These are phyloP conservation scores for Globisporangium ultimum DNA, from an alignment of 352 stramenopile genomes.

Conservation along the genomic window DNA sequence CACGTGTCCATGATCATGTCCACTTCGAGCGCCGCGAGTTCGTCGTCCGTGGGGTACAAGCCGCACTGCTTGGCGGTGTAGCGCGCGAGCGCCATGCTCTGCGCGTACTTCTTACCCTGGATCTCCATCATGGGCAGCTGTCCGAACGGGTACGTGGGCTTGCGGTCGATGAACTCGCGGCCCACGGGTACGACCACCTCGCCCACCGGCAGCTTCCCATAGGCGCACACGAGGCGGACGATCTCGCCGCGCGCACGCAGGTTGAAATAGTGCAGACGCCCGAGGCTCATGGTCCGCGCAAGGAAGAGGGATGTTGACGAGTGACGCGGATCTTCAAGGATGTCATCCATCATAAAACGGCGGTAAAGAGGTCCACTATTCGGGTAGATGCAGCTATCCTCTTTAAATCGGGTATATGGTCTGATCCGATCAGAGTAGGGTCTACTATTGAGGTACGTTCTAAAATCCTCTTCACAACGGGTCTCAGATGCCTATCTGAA, in stretches of 20 bases:
- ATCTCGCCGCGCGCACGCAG: slow-evolving; percentile 40
- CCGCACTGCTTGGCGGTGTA: slow-evolving; percentile 37
- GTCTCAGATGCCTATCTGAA: too few species aligned
- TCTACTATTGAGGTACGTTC: too few species aligned
- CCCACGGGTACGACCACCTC: slow-evolving; percentile 29
- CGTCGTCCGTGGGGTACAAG: slow-evolving; percentile 27
- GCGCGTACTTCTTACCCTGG: slow-evolving; percentile 26
- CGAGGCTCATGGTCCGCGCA: neutral
- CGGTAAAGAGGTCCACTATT: too few species aligned
- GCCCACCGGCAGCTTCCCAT: slow-evolving; percentile 34
- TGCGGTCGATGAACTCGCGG: slow-evolving; percentile 22
- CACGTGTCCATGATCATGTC: slow-evolving; percentile 33
- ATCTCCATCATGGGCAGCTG: slow-evolving; percentile 47
- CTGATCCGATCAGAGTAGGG: too few species aligned
- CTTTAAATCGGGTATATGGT: too few species aligned
- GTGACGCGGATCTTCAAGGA: too few species aligned
- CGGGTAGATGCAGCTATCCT: too few species aligned
- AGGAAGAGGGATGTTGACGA: too few species aligned
- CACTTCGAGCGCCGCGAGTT: slow-evolving; percentile 26
- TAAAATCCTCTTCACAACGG: too few species aligned
- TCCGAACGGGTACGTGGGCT: slow-evolving; percentile 35
- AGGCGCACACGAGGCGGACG: slow-evolving; percentile 34
- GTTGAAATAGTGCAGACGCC: slow-evolving; percentile 39
- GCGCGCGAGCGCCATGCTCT: slow-evolving; percentile 36
- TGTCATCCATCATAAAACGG: too few species aligned